Evolutionary conservation across 2,329 filamentous ascomycete species (phyloP), one percentile per base, ranked within the genome.

Genomic region (Fusarium transvaalense): DNA sequence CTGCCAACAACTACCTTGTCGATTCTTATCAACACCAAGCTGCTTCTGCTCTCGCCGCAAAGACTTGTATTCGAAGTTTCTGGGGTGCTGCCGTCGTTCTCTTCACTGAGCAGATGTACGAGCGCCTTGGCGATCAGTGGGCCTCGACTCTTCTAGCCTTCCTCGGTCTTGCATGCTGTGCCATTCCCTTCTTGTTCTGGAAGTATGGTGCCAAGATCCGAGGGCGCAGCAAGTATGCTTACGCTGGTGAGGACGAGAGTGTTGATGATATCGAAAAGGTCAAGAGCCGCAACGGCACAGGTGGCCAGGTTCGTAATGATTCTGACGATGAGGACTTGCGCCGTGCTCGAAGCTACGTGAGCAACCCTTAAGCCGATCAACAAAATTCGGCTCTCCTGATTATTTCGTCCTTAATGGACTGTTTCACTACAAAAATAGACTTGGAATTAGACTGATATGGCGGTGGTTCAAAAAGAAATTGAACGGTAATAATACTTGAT

Each of bases 161-260:
- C 71, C 84, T 97, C 70, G 88, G 86, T 17, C 81, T 97, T 8
- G 90, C 87, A 0, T 97, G 93, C 81, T 97, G 93, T 77, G 87
- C 84, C 1, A 97, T 97, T 69, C 93, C 93, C 0, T 97, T 90
- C 76, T 78, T 92, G 27, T 97, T 97, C 80, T 97, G 91, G 83
- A 88, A 83, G 74, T 93, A 88, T 71, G 93, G 93, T 5, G 92
- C 89, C 17, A 77, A 78, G 7, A 97, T 97, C 69, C 84, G 93
- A 7, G 82, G 81, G 56, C 82, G 84, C 61, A 92, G 89, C 74
- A 91, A 88, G 78, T 97, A 88, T 75, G 93, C 93, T 0, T 97
- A 92, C 65, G 81, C 79, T n/a, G 86, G 85, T 2, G 86, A 87
- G 6, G 86, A 88, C 19, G 72, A 78, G 32, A 64, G 67, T 25